Conservation (phyloP, 1,284 basidiomycete genomes). For the Moesziomyces sp. region DNA sequence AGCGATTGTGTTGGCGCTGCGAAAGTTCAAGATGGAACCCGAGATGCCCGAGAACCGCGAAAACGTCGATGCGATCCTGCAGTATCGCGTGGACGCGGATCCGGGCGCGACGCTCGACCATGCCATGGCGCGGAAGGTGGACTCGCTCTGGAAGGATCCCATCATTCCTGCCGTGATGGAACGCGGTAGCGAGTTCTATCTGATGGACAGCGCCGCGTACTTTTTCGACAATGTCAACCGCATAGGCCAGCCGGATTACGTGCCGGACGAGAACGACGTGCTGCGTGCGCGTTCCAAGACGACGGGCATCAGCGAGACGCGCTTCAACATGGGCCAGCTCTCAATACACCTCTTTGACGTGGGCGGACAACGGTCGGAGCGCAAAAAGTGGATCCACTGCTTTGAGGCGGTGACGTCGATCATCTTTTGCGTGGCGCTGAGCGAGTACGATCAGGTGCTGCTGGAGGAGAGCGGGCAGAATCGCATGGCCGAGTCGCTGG, state of each 20-base stretch:
- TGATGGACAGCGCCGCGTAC: constrained; percentile 95
- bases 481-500: constrained; percentile 91
- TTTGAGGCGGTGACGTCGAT: constrained; percentile 64
- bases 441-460: constrained; percentile 62
- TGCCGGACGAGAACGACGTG: constrained; percentile 89
- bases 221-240: constrained; percentile 88
- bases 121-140: constrained; percentile 77
- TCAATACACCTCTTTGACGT: constrained; percentile 66
- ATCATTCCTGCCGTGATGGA: constrained; percentile 88
- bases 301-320: constrained; percentile 90
- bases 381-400: constrained; percentile 67
- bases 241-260: constrained; percentile 82
- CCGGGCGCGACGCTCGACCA: constrained; percentile 67
- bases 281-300: constrained; percentile 89
- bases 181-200: constrained; percentile 86
- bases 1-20: constrained; percentile 86
- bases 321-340: constrained; percentile 70
- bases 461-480: constrained; percentile 73
- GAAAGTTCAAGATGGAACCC: constrained; percentile 87
- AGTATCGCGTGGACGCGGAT: constrained; percentile 63
- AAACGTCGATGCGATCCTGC: constrained; percentile 73
- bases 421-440: constrained; percentile 67
- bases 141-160: constrained; percentile 88
- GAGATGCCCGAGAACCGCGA: constrained; percentile 76
- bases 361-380: constrained; percentile 64